Evolutionary conservation across 2,329 filamentous ascomycete species (phyloP), one percentile per base, ranked within the genome.

Genomic region (Aureobasidium sp.): DNA sequence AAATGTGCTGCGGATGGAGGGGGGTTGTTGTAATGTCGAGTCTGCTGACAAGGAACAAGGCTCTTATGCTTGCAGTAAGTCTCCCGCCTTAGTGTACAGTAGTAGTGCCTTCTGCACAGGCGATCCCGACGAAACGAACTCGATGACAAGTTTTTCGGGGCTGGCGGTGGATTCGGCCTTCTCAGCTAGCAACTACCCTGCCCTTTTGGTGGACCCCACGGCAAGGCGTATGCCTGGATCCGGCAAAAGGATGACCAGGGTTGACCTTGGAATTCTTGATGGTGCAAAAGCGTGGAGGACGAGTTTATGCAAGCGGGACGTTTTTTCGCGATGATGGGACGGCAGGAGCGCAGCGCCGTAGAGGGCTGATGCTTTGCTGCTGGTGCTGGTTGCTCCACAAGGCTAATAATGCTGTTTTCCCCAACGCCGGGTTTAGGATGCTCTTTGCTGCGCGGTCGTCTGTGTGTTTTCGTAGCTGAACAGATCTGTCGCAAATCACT

Each of bases 21-120:
- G 39, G 24, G 39, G 27, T 57, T 44, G 37, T 45, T 45, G 53
- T 57, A 57, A 17, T 40, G 33, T n/a, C 17, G 35, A 15, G 52
- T 7, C 52, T 45, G 53, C 53, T 44, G 53, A 57, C 53, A 57
- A 45, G 40, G 53, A 57, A 57, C 53, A 57, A 57, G 53, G 53
- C 53, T 57, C 53, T 57, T 57, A 35, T 45, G 39, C 53, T 40
- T 24, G 53, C 53, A 57, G 39, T 57, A n/a, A 24, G 31, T 37
- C 49, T 57, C 27, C 53, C 53, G 53, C n/a, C 22, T 19, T 31
- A 12, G 22, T 48, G 45, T 27, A 17, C 29, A 39, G 31, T 53
- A 29, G 35, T 42, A 54, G 52, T 56, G 52, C 52, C 31, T 35
- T 29, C 49, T 45, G 39, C 39, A 47, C 27, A 47, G 54, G 42